Base-by-base conservation (phyloP, 2,329 filamentous ascomycete genomes). In the Colletotrichum sp. region DNA sequence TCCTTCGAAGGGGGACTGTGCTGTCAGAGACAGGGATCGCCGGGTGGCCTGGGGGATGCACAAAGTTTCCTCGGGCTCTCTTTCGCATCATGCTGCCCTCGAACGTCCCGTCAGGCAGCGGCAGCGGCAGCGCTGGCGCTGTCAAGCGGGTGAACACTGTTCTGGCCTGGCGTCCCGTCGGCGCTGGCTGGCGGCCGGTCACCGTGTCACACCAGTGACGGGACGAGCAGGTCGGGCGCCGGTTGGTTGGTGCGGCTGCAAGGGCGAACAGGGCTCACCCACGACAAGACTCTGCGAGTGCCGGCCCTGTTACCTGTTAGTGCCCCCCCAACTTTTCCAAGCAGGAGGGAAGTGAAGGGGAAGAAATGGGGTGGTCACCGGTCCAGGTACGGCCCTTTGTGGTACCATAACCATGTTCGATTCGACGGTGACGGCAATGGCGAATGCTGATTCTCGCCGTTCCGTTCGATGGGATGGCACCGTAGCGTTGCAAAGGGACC, bases 231-330 rank as follows among this genome's bases (percentile, higher is more conserved):
- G 68, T 67, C 52, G 24, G 63, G 73, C 57, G 32, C 55, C 26
- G 64, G 73, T 73, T 69, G 73, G 73, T 69, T 72, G 73, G 69
- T 76, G 73, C 73, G 57, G 69, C 69, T 72, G 69, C 63, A 68
- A 63, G 30, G 62, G 39, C 63, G 63, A 32, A 28, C 73, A 72
- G 57, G 55, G 69, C 44, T 57, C 63, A 71, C 39, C 69, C 73
- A 57, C 63, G 63, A 72, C 69, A 72, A 57, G 63, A 57, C 63
- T 75, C 63, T 69, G 62, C 64, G 69, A 76, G 69, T 76, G 69
- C 69, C 73, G 69, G 69, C 34, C 69, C 69, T 75, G 62, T 32
- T 60, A 18, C 36, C 36, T 39, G 36, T 39, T 39, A 9, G 36
- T 52, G 30, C 26, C 57, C 55, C 55, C 72, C 69, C 60, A 62